Evolutionary conservation across 73 alveolate genomes (phyloP).

Genomic region (Paraurostyla sp.): DNA sequence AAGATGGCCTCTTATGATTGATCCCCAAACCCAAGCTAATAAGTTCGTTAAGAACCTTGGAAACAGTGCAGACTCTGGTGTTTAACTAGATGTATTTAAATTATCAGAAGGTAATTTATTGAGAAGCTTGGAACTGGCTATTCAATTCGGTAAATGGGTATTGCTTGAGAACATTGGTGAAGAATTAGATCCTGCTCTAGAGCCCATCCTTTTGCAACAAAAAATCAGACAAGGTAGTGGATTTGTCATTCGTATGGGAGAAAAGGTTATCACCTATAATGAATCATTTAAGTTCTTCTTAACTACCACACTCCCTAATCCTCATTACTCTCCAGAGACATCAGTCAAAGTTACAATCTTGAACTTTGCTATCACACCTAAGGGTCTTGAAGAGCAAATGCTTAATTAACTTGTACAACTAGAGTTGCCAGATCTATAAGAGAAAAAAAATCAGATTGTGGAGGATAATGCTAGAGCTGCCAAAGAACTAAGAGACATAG

Average conservation of each 20-base stretch:
- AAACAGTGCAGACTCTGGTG: conserved; percentile 93
- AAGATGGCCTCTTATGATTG: conserved; percentile 99
- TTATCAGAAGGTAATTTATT: conserved; percentile 72
- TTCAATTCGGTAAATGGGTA: conserved; percentile 95
- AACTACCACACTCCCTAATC: conserved; percentile 98
- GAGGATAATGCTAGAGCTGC: conserved; percentile 91
- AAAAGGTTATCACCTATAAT: conserved; percentile 88
- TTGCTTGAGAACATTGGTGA: conserved; percentile 92
- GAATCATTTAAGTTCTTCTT: conserved; percentile 96
- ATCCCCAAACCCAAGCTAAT: conserved; percentile 94
- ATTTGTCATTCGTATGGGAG: conserved; percentile 94
- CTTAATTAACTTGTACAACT: conserved; percentile 86
- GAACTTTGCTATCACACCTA: conserved; percentile 88
- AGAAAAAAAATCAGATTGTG: conserved; percentile 85
- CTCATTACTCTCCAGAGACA: conserved; percentile 99
- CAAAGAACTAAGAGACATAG: conserved; percentile 91
- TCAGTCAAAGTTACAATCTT: conserved; percentile 94
- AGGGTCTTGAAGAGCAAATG: conserved; percentile 90
- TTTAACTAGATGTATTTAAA: conserved; percentile 68
- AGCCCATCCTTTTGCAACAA: conserved; percentile 91
- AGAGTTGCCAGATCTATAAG: conserved; percentile 94
- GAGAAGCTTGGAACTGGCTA: conserved; percentile 79
- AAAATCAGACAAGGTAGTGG: conserved; percentile 83
- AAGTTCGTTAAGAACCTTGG: conserved; percentile 98
- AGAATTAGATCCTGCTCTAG: conserved; percentile 93